Base-by-base conservation (phyloP, 163 green algal genomes). In the Chlorella variabilis region DNA sequence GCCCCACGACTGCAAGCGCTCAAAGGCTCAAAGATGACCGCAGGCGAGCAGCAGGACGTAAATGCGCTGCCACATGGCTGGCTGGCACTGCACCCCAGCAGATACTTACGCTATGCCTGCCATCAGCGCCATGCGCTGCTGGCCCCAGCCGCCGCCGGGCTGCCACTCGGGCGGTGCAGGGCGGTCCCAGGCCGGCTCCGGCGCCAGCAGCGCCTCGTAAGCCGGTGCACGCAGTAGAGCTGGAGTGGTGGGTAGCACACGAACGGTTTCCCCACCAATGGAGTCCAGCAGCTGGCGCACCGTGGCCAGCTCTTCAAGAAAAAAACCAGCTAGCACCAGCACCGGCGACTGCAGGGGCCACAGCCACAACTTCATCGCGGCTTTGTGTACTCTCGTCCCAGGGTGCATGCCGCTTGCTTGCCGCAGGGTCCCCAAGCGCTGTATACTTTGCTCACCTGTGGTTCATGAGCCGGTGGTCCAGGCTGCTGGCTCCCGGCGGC, bases 71-170 rank as follows among this genome's bases (percentile, higher is more conserved):
- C 15, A 15, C 45, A 54, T 54, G 45, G 45, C 45, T 23, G 11
- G 45, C 45, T 23, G 45, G 11, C 45, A 11, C 11, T 11, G 45
- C 45, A 54, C 38, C 11, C 20, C 8, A 56, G 39, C 38, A 56
- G 27, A 6, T 4, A 48, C 73, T 75, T 68, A 87, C 83, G 13
- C 36, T 49, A 84, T 58, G 38, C 74, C 77, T 18, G 79, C 36
- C 36, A 87, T 76, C 11, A 87, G 75, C 33, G 61, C 54, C 49
- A 82, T 78, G 34, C 42, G 75, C 80, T 68, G 33, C 56, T 81
- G 67, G 39, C 83, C 83, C 83, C 83, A 87, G 15, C 83, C 83
- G 59, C 83, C 83, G 45, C 83, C 83, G 4, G 65, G 25, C 59
- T 62, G 7, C 77, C 77, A 87, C 5, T 81, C 56, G 27, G 13